These are phyloP conservation scores for Leptomonas pyrrhocoris DNA, from an alignment of 208 protist species.

Conservation along the genomic window DNA sequence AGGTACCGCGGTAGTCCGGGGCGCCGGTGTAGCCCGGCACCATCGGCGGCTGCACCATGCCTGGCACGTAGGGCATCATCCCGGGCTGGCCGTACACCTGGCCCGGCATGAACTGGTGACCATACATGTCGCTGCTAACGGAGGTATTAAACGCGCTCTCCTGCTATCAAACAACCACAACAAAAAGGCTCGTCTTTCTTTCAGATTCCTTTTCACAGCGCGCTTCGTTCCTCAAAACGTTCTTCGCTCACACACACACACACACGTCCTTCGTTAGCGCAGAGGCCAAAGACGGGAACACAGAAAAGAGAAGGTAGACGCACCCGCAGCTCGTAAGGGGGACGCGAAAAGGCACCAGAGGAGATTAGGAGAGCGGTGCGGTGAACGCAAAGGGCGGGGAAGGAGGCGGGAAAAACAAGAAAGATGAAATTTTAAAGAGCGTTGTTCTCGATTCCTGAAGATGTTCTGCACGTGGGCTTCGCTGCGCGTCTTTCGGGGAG, in stretches of 20 bases:
- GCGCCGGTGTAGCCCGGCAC: slow-evolving; percentile 50
- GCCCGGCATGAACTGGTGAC: slow-evolving; percentile 66
- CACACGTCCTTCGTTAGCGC: no score
- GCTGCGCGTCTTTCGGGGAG: slow-evolving; percentile 1
- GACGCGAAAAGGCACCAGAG: neutral
- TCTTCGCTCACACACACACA: no score
- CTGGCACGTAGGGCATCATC: slow-evolving; percentile 69
- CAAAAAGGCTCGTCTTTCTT: neutral
- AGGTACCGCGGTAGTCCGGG: slow-evolving; percentile 37
- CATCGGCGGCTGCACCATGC: slow-evolving; percentile 39
- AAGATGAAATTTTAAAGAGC: no score
- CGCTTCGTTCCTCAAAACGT: no score
- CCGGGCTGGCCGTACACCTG: slow-evolving; percentile 74
- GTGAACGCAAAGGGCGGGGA: neutral
- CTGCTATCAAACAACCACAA: neutral
- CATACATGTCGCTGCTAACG: slow-evolving; percentile 56
- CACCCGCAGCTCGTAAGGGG: neutral
- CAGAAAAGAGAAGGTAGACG: slow-evolving; percentile 7
- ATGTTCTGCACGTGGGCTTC: neutral
- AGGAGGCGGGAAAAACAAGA: neutral
- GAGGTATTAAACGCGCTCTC: neutral
- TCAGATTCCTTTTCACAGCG: neutral
- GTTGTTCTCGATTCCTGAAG: neutral
- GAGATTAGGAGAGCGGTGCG: slow-evolving; percentile 9
- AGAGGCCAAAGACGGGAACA: no score